These are phyloP conservation scores for Penicillium sp. DNA, from an alignment of 2,329 filamentous ascomycete genomes.

Conservation along the genomic window DNA sequence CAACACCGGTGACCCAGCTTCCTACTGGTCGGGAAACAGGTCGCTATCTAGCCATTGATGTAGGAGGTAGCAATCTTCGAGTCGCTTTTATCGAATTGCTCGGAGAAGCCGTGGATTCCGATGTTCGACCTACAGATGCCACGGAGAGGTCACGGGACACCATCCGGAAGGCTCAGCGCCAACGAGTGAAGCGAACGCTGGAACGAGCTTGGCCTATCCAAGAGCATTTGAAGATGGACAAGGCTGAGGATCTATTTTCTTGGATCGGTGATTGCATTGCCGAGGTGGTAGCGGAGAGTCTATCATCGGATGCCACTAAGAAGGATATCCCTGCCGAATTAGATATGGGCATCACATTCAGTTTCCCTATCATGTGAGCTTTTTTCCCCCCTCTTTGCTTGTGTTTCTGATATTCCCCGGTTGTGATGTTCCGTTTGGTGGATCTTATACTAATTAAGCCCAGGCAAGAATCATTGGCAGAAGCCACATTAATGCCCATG, in stretches of 20 bases:
- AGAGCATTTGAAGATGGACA: conserved; percentile 52
- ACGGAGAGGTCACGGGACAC: conserved; percentile 37
- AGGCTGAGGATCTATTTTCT: conserved; percentile 65
- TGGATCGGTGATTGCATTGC: conserved; percentile 75
- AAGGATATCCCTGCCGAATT: conserved; percentile 38
- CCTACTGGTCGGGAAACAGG: conserved; percentile 47
- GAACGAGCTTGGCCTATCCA: conserved; percentile 48
- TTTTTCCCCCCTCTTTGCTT: background rate
- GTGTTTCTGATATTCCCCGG: background rate
- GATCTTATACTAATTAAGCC: conserved; percentile 10
- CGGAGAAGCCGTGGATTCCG: conserved; percentile 35
- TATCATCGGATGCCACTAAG: conserved; percentile 34
- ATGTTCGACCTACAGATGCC: conserved; percentile 25
- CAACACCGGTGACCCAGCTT: conserved; percentile 40
- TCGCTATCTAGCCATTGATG: conserved; percentile 49
- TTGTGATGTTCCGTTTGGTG: background rate
- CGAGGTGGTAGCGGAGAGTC: conserved; percentile 54
- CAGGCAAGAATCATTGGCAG: conserved; percentile 46
- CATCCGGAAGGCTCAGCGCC: conserved; percentile 41
- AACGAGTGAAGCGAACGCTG: conserved; percentile 40
- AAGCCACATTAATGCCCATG: conserved; percentile 51
- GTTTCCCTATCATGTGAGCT: conserved; percentile 44
- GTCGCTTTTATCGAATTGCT: conserved; percentile 50
- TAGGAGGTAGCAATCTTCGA: conserved; percentile 49
- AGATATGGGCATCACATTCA: conserved; percentile 44